Conservation (phyloP, 2,329 filamentous ascomycete genomes). For the Talaromyces funiculosus region DNA sequence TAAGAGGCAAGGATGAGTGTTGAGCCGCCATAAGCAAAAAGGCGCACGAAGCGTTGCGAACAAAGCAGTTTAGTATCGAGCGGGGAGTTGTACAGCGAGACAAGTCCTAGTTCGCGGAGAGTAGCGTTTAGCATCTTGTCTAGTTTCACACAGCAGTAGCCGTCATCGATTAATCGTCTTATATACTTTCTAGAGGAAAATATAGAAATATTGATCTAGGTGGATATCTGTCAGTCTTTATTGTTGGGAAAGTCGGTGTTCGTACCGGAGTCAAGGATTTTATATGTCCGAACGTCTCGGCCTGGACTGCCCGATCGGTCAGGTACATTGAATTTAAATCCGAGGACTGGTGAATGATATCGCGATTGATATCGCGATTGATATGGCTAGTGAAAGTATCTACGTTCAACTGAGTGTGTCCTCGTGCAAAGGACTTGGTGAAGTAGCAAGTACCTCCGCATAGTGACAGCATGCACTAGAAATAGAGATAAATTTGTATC, state of each 20-base stretch:
- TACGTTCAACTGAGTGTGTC: too few species aligned
- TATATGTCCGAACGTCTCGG: not conserved
- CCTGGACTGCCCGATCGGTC: not conserved
- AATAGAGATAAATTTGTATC: not conserved
- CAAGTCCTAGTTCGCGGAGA: constrained; percentile 32
- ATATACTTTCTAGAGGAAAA: not conserved
- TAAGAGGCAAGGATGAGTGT: constrained; percentile 59
- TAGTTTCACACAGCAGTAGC: not conserved
- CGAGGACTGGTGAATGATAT: not conserved
- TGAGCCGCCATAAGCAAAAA: constrained; percentile 60
- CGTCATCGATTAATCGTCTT: not conserved
- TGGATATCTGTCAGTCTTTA: not conserved
- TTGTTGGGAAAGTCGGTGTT: not conserved
- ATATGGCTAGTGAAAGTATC: too few species aligned
- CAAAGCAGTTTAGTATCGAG: constrained; percentile 36
- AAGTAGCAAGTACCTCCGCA: too few species aligned
- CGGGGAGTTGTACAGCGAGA: constrained; percentile 33
- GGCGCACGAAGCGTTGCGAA: constrained; percentile 44
- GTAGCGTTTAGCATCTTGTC: constrained; percentile 8
- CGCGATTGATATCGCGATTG: too few species aligned
- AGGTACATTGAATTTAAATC: not conserved
- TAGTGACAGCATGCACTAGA: not conserved
- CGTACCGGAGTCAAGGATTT: not conserved
- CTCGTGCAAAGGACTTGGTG: too few species aligned
- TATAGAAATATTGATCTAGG: not conserved